Percentiles rank a stretch among this genome's conserved stretches.
Evolutionary conservation across 345 rosid genomes (phyloP).

Genomic region (Aquilaria yunnanensis): DNA sequence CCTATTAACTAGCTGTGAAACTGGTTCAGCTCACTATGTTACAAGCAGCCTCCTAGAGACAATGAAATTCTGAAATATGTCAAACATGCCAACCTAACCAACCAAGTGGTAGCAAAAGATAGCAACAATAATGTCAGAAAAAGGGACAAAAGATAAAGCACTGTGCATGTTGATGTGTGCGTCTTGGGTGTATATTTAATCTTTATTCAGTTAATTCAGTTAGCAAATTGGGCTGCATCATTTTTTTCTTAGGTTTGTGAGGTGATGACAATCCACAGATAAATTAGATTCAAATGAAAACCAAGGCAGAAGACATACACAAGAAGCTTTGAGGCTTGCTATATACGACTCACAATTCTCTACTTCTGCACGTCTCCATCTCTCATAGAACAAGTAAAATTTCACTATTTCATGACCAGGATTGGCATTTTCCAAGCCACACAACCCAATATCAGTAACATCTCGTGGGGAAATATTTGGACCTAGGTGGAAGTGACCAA

Average conservation of each 20-base stretch:
- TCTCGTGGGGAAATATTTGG: constrained; percentile 87
- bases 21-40: too few species aligned
- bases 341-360: constrained; percentile 60
- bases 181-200: too few species aligned
- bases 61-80: too few species aligned
- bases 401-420: constrained; percentile 61
- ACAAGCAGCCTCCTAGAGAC: too few species aligned
- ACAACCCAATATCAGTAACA: constrained; percentile 37
- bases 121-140: too few species aligned
- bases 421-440: constrained; percentile 27
- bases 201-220: too few species aligned
- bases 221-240: too few species aligned
- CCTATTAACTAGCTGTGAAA: too few species aligned
- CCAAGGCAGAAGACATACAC: constrained; percentile 40
- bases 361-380: constrained; percentile 89
- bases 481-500: constrained; percentile 87
- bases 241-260: neutral
- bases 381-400: constrained; percentile 73
- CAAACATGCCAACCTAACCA: too few species aligned
- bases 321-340: constrained; percentile 58
- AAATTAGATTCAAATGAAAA: constrained; percentile 6
- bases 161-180: too few species aligned
- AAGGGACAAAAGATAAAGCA: too few species aligned
- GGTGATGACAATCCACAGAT: neutral
- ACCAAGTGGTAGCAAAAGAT: too few species aligned